Evolutionary conservation across 495 filamentous ascomycete species (phyloP), one percentile per base, ranked within the genome.

Genomic region (Lasiosphaeriaceae sp.): DNA sequence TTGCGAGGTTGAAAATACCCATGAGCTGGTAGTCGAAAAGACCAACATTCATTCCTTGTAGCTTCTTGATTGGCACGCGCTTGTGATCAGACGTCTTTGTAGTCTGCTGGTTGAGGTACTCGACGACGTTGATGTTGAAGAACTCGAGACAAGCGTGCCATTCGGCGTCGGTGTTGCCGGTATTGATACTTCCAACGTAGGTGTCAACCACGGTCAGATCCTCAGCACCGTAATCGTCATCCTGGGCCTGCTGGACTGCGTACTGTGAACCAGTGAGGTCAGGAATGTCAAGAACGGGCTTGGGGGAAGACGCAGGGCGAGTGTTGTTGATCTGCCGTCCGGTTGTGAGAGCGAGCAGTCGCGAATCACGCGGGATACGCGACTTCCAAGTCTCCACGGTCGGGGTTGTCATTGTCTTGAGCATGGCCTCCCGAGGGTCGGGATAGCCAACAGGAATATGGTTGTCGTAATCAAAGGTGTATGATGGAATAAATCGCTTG

Each of bases 11-110:
- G 51, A 52, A 55, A 23, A 66, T 48, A 0, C 54, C 66, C 47
- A 66, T 64, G 29, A 66, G 55, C 52, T 68, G 66, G 63, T 68
- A 66, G 56, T 68, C 63, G 22, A 68, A 68, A 11, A 66, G 31
- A 1, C 63, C 63, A 3, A 66, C 52, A 9, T 56, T 34, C 54
- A 60, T 62, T 11, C 63, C 61, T 2, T 58, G 61, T 0, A 66
- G 46, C 29, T 57, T 66, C 41, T 59, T 61, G 24, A 68, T 24
- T 0, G 63, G 63, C 16, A 68, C 63, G 12, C 66, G 55, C n/a
- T 39, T 50, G 35, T n/a, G 50, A n/a, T 50, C 49, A 24, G 44
- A 3, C 2, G 16, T 12, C 21, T 43, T 35, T 23, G 12, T 20
- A 8, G 17, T 9, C 24, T 37, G 24, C 21, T 56, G 55, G 3